Conservation (phyloP, 768 basidiomycete genomes). For the Leucocoprinus leucothites region DNA sequence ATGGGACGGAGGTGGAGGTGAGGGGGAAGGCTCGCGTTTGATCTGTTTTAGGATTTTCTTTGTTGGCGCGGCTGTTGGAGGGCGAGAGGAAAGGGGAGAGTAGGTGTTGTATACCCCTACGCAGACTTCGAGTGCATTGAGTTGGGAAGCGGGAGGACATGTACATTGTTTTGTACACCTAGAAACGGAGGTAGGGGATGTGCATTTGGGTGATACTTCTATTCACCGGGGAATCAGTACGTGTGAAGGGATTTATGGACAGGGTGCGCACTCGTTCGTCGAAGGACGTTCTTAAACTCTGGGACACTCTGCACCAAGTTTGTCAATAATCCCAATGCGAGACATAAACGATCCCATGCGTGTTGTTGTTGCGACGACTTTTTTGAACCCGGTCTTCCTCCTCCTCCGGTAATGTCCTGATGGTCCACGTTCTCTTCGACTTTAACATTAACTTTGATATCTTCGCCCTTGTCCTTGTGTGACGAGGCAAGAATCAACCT, state of each 20-base stretch:
- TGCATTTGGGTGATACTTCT: constrained; percentile 55
- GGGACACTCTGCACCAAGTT: constrained; percentile 67
- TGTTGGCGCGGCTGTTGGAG: constrained; percentile 10
- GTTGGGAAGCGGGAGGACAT: constrained; percentile 34
- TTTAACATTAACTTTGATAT: no score
- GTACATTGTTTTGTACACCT: constrained; percentile 52
- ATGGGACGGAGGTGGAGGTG: constrained; percentile 15
- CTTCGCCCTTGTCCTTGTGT: no score
- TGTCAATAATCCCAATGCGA: constrained; percentile 71
- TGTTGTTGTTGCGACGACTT: constrained; percentile 18
- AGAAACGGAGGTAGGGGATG: constrained; percentile 38
- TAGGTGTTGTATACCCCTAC: constrained; percentile 45
- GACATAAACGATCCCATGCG: constrained; percentile 70
- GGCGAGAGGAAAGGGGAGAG: constrained; percentile 17
- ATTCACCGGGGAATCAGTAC: not conserved
- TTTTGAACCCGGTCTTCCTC: constrained; percentile 19
- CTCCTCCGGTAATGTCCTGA: no score
- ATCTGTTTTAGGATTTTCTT: no score
- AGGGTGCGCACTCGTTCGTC: constrained; percentile 46
- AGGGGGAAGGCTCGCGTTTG: constrained; percentile 16
- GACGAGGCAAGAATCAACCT: constrained; percentile 40
- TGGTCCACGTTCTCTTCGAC: no score
- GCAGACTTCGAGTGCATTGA: constrained; percentile 49
- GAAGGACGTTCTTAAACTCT: constrained; percentile 41
- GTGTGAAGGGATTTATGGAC: not conserved